Conservation (phyloP, 2,329 filamentous ascomycete genomes). For the Acrodontium crateriforme region DNA sequence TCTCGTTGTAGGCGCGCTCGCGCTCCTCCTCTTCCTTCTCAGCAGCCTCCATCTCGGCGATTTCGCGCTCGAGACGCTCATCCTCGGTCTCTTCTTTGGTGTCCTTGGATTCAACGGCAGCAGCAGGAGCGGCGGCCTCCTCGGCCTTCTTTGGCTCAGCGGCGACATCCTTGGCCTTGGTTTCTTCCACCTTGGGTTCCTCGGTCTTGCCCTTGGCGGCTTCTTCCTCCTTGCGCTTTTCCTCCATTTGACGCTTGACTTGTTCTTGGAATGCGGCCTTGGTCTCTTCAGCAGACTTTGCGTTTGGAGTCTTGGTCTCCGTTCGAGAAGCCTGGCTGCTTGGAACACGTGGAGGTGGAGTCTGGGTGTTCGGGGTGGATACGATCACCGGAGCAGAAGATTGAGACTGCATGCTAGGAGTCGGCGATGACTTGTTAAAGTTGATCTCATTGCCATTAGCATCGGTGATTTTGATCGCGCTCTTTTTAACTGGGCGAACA, state of each 20-base stretch:
- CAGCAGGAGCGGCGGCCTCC: constrained; percentile 15
- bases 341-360: constrained; percentile 55
- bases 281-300: constrained; percentile 54
- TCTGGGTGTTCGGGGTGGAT: constrained; percentile 61
- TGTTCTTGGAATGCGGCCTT: constrained; percentile 50
- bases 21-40: constrained; percentile 41
- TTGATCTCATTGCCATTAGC: constrained; percentile 62
- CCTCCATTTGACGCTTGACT: constrained; percentile 41
- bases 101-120: constrained; percentile 10
- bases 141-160: constrained; percentile 20
- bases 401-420: constrained; percentile 40
- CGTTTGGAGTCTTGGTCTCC: constrained; percentile 59
- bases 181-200: constrained; percentile 24
- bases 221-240: constrained; percentile 24
- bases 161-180: constrained; percentile 34
- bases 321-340: constrained; percentile 55
- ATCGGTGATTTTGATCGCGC: constrained; percentile 73
- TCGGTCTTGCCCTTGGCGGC: constrained; percentile 39
- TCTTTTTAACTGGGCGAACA: constrained; percentile 52
- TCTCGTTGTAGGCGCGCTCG: constrained; percentile 59
- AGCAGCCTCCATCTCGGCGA: constrained; percentile 45
- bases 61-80: constrained; percentile 39
- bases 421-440: constrained; percentile 47
- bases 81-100: constrained; percentile 27
- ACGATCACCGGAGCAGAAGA: constrained; percentile 51